phyloP scores from a whole-genome alignment of 2,329 filamentous ascomycete species.

The Phyllosticta capitalensis region DNA sequence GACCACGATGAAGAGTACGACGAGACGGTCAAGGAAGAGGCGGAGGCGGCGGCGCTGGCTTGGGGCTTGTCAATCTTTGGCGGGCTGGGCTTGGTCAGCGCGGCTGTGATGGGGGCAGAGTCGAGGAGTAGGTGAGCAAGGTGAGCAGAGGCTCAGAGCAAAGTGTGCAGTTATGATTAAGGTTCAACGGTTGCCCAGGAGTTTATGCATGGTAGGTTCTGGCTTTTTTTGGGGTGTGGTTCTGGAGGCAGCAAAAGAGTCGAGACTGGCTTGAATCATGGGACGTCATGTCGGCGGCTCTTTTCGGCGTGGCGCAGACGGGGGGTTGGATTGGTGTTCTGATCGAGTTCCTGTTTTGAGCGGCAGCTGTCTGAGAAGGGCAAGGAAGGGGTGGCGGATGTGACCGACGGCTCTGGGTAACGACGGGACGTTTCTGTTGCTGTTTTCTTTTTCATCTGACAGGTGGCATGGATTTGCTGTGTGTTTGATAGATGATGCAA shows the following conservation, averaged over 20 bases:
- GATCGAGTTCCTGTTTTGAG: not conserved
- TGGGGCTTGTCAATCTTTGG: slow-evolving; percentile 25
- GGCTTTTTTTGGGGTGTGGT: no score
- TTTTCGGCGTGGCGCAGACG: not conserved
- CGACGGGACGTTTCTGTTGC: not conserved
- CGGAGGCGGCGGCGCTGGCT: slow-evolving; percentile 27
- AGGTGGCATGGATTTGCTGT: not conserved
- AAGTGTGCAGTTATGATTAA: not conserved
- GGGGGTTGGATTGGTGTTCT: not conserved
- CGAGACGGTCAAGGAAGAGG: slow-evolving; percentile 22
- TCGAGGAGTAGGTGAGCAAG: slow-evolving; percentile 12
- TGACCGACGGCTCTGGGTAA: not conserved
- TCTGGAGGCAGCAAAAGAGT: not conserved
- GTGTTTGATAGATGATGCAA: not conserved
- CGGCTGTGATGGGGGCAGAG: slow-evolving; percentile 27
- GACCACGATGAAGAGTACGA: slow-evolving; percentile 18
- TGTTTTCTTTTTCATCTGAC: not conserved
- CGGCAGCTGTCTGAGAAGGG: not conserved
- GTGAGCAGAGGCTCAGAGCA: not conserved
- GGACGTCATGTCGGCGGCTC: not conserved
- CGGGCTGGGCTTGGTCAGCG: slow-evolving; percentile 25
- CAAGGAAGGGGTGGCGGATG: not conserved
- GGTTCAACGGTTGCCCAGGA: not conserved
- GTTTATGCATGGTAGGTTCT: not conserved
- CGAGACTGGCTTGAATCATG: not conserved